Base-by-base conservation (phyloP, 108 stramenopile species). In the Conticribra guillardii region DNA sequence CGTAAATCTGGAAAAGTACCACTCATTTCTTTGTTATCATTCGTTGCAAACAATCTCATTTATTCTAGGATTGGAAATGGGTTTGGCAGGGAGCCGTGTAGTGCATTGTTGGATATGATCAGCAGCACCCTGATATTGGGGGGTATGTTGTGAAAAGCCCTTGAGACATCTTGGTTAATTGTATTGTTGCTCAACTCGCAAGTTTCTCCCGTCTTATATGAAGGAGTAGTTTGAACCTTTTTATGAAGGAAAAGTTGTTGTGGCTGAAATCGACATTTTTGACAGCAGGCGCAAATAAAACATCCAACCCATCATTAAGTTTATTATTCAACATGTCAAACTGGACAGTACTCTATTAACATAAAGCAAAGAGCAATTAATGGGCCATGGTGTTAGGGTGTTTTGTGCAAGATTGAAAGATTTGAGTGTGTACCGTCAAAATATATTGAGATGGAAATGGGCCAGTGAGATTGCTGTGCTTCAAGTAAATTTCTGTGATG, bases 1-100 rank as follows among this genome's bases (percentile, higher is more conserved):
- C 28, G 0, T 5, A 52, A 30, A 0, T 18, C 50, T 3, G 84
- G 85, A 14, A 65, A 9, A 21, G 28, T 28, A 0, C 64, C 64
- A 24, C 28, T 32, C 0, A 65, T 51, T 19, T 41, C 11, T 23
- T 28, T 23, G 21, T n/a, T n/a, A n/a, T 65, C 30, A 9, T 22
- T n/a, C 9, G 14, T 32, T 8, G 32, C 24, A 31, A 51, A 51
- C 4, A 4, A 21, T 17, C 9, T 51, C 50, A 51, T 4, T 16
- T 51, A 4, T 19, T 51, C 50, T 51, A 51, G 50, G 4, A 11
- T 51, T 51, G 50, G 50, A 17, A 51, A 18, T 4, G 9, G 50
- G 4, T 51, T 19, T 14, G 50, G 50, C 4, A 51, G 50, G 9
- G 50, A 14, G 9, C 50, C 50, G 9, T 11, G 4, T 19, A 51